Percentiles rank a stretch among this genome's conserved stretches.
Evolutionary conservation across 2,329 filamentous ascomycete genomes (phyloP).

Genomic region (Talaromyces sp.): DNA sequence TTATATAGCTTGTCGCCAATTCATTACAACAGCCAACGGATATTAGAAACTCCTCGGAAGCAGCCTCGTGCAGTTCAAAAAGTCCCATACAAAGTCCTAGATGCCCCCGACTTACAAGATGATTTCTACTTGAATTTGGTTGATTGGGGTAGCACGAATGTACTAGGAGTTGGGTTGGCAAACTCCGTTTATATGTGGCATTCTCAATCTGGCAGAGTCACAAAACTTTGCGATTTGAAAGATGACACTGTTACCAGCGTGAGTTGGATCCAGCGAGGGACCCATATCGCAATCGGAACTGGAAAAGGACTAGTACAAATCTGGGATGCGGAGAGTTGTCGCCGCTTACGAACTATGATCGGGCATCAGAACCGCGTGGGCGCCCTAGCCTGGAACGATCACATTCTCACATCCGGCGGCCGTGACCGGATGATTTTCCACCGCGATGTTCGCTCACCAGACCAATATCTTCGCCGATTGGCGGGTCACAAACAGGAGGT

Average conservation of each 20-base stretch:
- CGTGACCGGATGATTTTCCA: slow-evolving; percentile 92
- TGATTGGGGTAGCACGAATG: slow-evolving; percentile 94
- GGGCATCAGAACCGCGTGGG: slow-evolving; percentile 92
- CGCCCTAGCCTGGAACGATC: slow-evolving; percentile 94
- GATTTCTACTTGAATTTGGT: slow-evolving; percentile 98
- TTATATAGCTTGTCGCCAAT: slow-evolving; percentile 95
- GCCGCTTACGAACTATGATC: slow-evolving; percentile 89
- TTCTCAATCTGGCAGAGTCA: slow-evolving; percentile 81
- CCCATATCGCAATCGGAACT: slow-evolving; percentile 91
- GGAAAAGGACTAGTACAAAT: slow-evolving; percentile 94
- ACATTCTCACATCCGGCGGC: slow-evolving; percentile 93
- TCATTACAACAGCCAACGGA: slow-evolving; percentile 84
- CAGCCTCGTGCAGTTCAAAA: slow-evolving; percentile 89
- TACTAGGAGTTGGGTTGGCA: slow-evolving; percentile 85
- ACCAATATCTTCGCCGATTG: slow-evolving; percentile 82
- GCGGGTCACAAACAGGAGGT: slow-evolving; percentile 97
- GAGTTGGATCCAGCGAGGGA: slow-evolving; percentile 93
- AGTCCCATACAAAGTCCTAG: slow-evolving; percentile 94
- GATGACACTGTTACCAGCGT: slow-evolving; percentile 96
- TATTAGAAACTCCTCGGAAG: slow-evolving; percentile 84
- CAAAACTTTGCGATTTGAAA: slow-evolving; percentile 85
- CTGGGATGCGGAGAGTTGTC: slow-evolving; percentile 86
- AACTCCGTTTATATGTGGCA: slow-evolving; percentile 99
- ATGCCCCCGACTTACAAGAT: slow-evolving; percentile 91
- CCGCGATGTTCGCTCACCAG: slow-evolving; percentile 85